Percentiles rank a stretch among this genome's conserved stretches.
These are phyloP conservation scores for Hansenula lynferdii DNA, from an alignment of 1,139 yeast species.

Conservation along the genomic window DNA sequence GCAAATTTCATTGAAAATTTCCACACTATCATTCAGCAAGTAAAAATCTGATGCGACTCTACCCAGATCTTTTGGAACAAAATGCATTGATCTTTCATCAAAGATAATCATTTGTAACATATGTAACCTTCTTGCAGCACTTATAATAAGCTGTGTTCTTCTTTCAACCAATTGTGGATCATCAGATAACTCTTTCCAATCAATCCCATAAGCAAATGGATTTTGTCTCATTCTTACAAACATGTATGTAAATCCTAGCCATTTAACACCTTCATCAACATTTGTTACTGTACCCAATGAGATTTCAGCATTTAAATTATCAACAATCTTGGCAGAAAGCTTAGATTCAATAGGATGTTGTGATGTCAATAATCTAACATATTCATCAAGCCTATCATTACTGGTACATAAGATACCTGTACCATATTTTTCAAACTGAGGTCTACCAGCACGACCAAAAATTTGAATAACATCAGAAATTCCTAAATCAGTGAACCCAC, in stretches of 20 bases:
- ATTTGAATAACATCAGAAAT: conserved; percentile 97
- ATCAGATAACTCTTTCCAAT: conserved; percentile 75
- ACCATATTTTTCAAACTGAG: conserved; percentile 91
- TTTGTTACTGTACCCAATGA: conserved; percentile 94
- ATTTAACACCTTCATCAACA: conserved; percentile 89
- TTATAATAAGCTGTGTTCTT: conserved; percentile 68
- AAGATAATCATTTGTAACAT: conserved; percentile 88
- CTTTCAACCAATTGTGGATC: conserved; percentile 78
- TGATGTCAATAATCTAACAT: conserved; percentile 80
- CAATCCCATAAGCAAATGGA: conserved; percentile 91
- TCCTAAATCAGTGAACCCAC: conserved; percentile 91
- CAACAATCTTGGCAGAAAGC: conserved; percentile 72
- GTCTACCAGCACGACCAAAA: conserved; percentile 99
- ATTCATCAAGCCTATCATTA: conserved; percentile 77
- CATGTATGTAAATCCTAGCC: conserved; percentile 96
- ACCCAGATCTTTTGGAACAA: conserved; percentile 85
- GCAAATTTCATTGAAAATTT: conserved; percentile 81
- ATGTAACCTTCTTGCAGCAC: conserved; percentile 81
- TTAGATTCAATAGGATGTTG: conserved; percentile 96
- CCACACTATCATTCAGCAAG: conserved; percentile 78
- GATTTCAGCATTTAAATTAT: conserved; percentile 93
- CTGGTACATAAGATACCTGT: conserved; percentile 89
- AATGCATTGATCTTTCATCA: conserved; percentile 79
- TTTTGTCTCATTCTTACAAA: conserved; percentile 92
- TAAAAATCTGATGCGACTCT: conserved; percentile 94